Percentiles rank a stretch among this genome's conserved stretches.
Evolutionary conservation across 1,139 yeast species (phyloP).

Genomic region (Debaryomycetaceae sp.): DNA sequence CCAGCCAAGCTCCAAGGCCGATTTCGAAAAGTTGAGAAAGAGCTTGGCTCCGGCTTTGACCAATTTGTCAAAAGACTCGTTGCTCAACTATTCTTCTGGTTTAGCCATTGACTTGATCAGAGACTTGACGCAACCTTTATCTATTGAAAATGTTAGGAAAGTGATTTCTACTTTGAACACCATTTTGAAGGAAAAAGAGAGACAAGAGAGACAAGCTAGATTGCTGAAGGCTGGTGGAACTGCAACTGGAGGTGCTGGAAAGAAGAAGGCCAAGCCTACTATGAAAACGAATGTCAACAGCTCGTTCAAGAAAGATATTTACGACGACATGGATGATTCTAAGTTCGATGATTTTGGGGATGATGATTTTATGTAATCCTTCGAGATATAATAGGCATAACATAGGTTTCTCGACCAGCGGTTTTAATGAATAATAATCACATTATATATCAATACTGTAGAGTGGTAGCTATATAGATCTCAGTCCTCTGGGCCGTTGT

Average conservation of each 20-base stretch:
- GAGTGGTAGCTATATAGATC: conserved; percentile 2
- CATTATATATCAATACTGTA: background rate
- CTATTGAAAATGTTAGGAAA: conserved; percentile 80
- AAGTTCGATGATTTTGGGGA: conserved; percentile 59
- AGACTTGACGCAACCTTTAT: conserved; percentile 77
- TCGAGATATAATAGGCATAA: background rate
- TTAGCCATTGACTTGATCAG: conserved; percentile 84
- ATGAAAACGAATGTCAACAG: conserved; percentile 74
- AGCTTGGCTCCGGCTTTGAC: conserved; percentile 67
- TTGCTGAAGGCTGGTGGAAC: conserved; percentile 79
- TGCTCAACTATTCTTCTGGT: conserved; percentile 66
- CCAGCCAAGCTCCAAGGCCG: conserved; percentile 75
- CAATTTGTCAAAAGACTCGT: conserved; percentile 58
- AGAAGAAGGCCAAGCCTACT: conserved; percentile 82
- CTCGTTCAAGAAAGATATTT: conserved; percentile 71
- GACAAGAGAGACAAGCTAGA: conserved; percentile 83
- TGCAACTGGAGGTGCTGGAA: conserved; percentile 91
- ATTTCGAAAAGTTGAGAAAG: conserved; percentile 81
- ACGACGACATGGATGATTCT: conserved; percentile 52
- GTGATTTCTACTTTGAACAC: conserved; percentile 83
- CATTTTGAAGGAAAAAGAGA: conserved; percentile 78
- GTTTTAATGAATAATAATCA: background rate
- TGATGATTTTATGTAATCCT: conserved; percentile 81
- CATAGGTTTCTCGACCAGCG: background rate
- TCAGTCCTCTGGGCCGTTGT: too few species aligned